phyloP scores from a whole-genome alignment of 1,139 yeast species.

The Saccharomyces hybrid region DNA sequence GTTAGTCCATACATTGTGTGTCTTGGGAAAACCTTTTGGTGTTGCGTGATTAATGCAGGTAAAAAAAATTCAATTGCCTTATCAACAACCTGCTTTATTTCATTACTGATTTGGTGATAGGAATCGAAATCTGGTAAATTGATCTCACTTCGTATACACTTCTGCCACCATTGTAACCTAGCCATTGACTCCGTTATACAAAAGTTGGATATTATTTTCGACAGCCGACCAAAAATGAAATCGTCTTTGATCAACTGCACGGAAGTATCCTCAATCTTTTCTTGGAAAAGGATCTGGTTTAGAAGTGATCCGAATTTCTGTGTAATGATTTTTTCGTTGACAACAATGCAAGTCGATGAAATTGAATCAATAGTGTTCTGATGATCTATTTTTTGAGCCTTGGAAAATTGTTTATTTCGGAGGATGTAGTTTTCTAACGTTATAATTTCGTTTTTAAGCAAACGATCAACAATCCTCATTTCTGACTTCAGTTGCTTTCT shows the following conservation, averaged over 20 bases:
- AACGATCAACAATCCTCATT: background rate
- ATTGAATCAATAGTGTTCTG: background rate
- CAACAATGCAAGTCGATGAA: background rate
- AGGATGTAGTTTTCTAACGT: background rate
- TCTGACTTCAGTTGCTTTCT: background rate
- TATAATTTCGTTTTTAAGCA: background rate
- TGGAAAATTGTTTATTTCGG: background rate
- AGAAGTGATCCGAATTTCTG: background rate
- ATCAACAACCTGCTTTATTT: background rate
- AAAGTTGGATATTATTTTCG: background rate
- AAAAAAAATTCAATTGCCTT: background rate
- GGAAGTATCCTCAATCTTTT: background rate
- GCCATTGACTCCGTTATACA: background rate
- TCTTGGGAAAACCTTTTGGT: background rate
- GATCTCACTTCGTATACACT: background rate
- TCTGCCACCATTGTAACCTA: background rate
- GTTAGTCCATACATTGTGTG: background rate
- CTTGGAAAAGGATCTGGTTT: background rate
- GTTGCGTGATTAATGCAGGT: background rate
- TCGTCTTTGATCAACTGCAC: background rate
- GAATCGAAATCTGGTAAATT: background rate
- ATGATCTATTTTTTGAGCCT: background rate
- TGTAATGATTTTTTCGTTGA: background rate
- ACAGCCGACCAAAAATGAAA: background rate
- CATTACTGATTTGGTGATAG: background rate